Base-by-base conservation (phyloP, 106 monocot genomes). In the Iris macrosiphon region DNA sequence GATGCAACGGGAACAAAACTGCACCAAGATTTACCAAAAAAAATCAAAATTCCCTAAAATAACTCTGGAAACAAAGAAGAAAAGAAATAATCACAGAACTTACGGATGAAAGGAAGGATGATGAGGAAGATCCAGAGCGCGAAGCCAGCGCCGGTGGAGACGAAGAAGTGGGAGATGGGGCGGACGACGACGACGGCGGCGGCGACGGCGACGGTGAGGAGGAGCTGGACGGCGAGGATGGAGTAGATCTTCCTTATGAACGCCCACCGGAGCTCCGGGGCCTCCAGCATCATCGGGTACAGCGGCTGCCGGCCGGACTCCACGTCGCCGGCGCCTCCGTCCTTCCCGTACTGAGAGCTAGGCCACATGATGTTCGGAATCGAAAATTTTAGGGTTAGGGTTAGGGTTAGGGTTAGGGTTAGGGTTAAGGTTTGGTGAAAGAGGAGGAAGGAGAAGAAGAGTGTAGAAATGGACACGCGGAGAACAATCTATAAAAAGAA, bases 191-290 rank as follows among this genome's bases (percentile, higher is more conserved):
- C 79, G 30, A 93, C 88, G 44, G 81, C 61, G 25, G 83, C 35
- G 14, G 87, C 70, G 34, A 87, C 80, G 20, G 69, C 68, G 42
- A 81, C 56, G 28, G 93, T 88, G 52, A 93, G 69, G 4, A 84
- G 62, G 37, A 93, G 60, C 57, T 93, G 93, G 20, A 75, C 17
- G 80, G 80, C 49, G 19, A 93, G 62, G 49, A 93, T 93, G 18
- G 77, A 60, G 67, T 93, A 93, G 40, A 93, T 74, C 55, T 93
- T 93, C 20, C 93, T 45, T 50, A 93, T 84, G 75, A 93, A 93
- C 18, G 77, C 64, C 88, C 93, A 93, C 23, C 88, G 83, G 16
- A 88, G 65, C 48, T 78, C 81, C 48, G 93, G 84, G 55, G 55
- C 66, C 59, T 93, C 88, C 29, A 70, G 31, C 93, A 93, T 88